Evolutionary conservation across 1,139 yeast species (phyloP).

Genomic region (Protomyces macrosporus): DNA sequence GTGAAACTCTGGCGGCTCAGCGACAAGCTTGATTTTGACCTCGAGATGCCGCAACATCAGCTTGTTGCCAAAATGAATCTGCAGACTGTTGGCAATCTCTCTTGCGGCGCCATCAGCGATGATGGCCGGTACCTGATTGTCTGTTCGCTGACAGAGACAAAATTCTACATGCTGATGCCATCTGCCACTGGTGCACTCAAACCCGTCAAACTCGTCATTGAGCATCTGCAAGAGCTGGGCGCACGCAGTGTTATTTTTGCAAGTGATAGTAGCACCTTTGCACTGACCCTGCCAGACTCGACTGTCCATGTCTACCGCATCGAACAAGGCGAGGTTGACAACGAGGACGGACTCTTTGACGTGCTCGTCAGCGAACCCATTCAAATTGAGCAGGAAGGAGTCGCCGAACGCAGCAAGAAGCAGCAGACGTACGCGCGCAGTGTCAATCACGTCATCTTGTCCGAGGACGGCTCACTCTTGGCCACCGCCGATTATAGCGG

Average conservation of each 20-base stretch:
- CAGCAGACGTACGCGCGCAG: slow-evolving; percentile 37
- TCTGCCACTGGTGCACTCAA: slow-evolving; percentile 5
- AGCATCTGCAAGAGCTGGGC: slow-evolving; percentile 49
- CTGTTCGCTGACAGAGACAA: slow-evolving; percentile 63
- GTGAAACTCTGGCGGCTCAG: slow-evolving; percentile 72
- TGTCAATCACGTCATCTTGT: slow-evolving; percentile 51
- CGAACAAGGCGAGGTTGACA: slow-evolving; percentile 38
- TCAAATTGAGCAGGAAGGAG: slow-evolving; percentile 28
- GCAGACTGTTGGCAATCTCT: slow-evolving; percentile 75
- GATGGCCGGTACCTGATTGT: slow-evolving; percentile 66
- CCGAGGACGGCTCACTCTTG: slow-evolving; percentile 45
- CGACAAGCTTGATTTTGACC: slow-evolving; percentile 31
- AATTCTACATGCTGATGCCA: slow-evolving; percentile 52
- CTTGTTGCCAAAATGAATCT: slow-evolving; percentile 55
- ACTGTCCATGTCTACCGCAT: slow-evolving; percentile 54
- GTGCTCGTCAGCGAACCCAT: slow-evolving; percentile 30
- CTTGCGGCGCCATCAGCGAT: slow-evolving; percentile 61
- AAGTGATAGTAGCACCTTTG: slow-evolving; percentile 44
- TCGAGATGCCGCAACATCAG: slow-evolving; percentile 18
- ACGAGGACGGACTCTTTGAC: slow-evolving; percentile 45
- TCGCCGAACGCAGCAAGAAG: slow-evolving; percentile 7
- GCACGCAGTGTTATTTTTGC: slow-evolving; percentile 47
- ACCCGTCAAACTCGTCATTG: slow-evolving; percentile 35
- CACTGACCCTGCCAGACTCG: slow-evolving; percentile 61
- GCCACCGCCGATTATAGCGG: slow-evolving; percentile 64